Evolutionary conservation across 352 stramenopile species (phyloP), one percentile per base, ranked within the genome.

Genomic region (Phytophthora fragariaefolia): DNA sequence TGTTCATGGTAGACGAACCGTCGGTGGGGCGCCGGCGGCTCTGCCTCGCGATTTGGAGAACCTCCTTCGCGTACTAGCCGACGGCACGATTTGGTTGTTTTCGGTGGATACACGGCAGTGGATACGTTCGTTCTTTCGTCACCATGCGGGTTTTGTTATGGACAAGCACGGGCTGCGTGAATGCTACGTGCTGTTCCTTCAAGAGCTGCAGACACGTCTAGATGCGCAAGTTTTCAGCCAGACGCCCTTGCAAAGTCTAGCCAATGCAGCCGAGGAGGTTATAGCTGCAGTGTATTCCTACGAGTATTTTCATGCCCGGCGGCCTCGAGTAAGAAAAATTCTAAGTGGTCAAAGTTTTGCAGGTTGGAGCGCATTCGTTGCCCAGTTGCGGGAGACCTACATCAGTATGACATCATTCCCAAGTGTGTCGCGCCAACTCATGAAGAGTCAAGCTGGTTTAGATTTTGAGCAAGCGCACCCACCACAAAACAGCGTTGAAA

Each of bases 221-320:
- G 72, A 89, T 43, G 52, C 61, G 32, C 54, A 80, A 4, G 69
- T 89, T 47, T 87, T 87, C 23, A 49, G 49, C 1, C 51, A 40
- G 18, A 79, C 76, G n/a, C 34, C 66, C n/a, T 56, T 89, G 23
- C 50, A 40, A 13, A 80, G 52, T 23, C 57, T 87, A 12, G 66
- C 62, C 6, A 77, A 76, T n/a, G 61, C 64, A 6, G 77, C 80
- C 15, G 80, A 87, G 27, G 74, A 89, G 49, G 73, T 87, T 45
- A 85, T 86, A 23, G 68, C 71, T 5, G 64, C 71, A 8, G 78
- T 89, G 27, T 89, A 89, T 59, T 83, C 77, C 22, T 71, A 82
- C 58, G 71, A 86, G 38, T 65, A 69, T 24, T 89, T 81, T 50
- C 69, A 81, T 38, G 43, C 50, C 1, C 76, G 79, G 63, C 63